A percentile compares a stretch with the other conserved stretches of the same genome.
phyloP scores from a whole-genome alignment of 768 basidiomycete genomes.

The Trametes punicea region DNA sequence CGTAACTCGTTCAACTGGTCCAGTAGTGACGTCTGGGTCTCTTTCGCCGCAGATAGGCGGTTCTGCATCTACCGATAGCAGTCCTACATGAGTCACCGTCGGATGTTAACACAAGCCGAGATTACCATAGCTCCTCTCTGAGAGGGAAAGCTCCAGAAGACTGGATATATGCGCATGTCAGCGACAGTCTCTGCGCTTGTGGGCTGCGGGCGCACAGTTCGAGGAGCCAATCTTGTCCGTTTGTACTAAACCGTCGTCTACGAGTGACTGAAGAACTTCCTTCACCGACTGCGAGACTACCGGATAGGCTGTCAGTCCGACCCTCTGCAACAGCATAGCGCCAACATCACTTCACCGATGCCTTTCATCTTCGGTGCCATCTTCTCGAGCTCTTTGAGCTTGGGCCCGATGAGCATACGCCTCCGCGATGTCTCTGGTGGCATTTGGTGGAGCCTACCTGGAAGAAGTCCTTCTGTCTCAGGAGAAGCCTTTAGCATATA shows the following conservation, averaged over 20 bases:
- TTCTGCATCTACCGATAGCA: constrained; percentile 66
- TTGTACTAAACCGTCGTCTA: constrained; percentile 84
- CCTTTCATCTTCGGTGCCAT: constrained; percentile 86
- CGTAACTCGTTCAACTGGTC: constrained; percentile 49
- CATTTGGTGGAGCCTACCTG: constrained; percentile 39
- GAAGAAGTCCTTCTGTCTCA: constrained; percentile 79
- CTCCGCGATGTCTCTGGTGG: neutral
- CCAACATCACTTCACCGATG: constrained; percentile 76
- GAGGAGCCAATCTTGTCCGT: constrained; percentile 92
- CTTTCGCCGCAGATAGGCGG: constrained; percentile 48
- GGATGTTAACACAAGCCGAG: neutral
- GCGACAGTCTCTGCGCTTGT: neutral
- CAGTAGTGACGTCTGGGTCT: constrained; percentile 40
- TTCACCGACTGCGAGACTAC: constrained; percentile 89
- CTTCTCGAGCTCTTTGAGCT: constrained; percentile 94
- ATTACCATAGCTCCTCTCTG: constrained; percentile 75
- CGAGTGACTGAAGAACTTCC: constrained; percentile 83
- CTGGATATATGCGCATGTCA: constrained; percentile 40
- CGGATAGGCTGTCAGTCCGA: neutral
- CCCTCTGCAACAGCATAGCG: neutral
- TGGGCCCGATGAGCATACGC: no score
- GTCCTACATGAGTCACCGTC: no score
- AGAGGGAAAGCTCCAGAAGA: constrained; percentile 96
- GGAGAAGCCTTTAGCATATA: neutral
- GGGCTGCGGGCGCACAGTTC: constrained; percentile 61